These are phyloP conservation scores for Ceratocystis eucalypticola DNA, from an alignment of 2,329 filamentous ascomycete species.

Conservation along the genomic window DNA sequence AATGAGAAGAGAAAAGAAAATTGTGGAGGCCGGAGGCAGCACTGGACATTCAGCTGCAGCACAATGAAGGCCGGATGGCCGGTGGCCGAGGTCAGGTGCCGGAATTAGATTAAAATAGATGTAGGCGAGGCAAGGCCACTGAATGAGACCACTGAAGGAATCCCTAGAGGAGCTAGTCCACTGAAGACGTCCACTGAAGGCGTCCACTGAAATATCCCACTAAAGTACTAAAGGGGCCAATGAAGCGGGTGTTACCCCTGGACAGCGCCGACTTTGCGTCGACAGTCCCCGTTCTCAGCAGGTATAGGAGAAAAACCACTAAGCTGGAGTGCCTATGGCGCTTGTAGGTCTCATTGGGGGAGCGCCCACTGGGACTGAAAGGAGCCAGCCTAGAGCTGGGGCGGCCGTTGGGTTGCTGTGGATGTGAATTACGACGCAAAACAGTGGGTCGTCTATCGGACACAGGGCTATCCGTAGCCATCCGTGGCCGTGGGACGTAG, in stretches of 20 bases:
- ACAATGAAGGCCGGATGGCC: slow-evolving; percentile 17
- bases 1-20: slow-evolving; percentile 10
- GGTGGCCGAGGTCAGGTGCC: slow-evolving; percentile 20
- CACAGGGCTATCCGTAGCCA: not conserved
- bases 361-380: too few species aligned
- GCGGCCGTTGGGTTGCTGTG: too few species aligned
- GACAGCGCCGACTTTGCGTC: not conserved
- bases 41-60: slow-evolving; percentile 12
- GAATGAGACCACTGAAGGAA: too few species aligned
- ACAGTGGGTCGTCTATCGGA: not conserved
- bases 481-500: not conserved
- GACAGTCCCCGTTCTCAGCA: not conserved
- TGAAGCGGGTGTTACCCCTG: not conserved
- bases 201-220: too few species aligned
- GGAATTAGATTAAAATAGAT: slow-evolving; percentile 14
- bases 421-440: too few species aligned
- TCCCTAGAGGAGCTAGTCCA: not conserved
- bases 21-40: slow-evolving; percentile 19
- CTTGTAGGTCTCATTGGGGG: too few species aligned
- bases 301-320: too few species aligned
- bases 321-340: too few species aligned
- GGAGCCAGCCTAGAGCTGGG: too few species aligned
- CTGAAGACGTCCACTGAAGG: not conserved
- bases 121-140: not conserved
- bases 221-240: too few species aligned